Conservation (phyloP, 345 rosid genomes). For the Sonneratia caseolaris region DNA sequence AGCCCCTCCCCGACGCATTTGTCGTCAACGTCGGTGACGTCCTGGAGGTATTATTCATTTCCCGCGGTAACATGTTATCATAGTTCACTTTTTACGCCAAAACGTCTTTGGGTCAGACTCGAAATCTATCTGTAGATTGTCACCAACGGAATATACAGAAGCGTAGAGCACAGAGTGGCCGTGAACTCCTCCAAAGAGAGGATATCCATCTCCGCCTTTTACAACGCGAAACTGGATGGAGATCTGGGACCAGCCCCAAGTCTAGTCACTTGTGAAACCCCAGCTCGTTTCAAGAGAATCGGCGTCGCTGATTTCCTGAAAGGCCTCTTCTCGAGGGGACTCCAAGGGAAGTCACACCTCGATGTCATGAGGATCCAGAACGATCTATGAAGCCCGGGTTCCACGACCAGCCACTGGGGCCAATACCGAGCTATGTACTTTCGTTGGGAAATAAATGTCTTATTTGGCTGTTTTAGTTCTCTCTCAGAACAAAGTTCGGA, state of each 20-base stretch:
- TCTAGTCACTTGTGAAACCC: not conserved
- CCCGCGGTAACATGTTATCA: too few relatives aligned
- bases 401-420: too few relatives aligned
- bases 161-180: not conserved
- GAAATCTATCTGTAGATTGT: not conserved
- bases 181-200: not conserved
- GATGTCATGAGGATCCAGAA: not conserved
- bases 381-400: not conserved
- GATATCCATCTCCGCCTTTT: not conserved
- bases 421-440: too few relatives aligned
- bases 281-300: not conserved
- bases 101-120: too few relatives aligned
- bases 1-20: conserved; percentile 14
- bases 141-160: not conserved
- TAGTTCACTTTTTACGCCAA: too few relatives aligned
- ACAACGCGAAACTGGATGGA: not conserved
- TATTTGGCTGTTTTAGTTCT: too few relatives aligned
- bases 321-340: not conserved
- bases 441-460: too few relatives aligned
- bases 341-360: not conserved
- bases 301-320: not conserved
- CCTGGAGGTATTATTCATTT: conserved; percentile 6
- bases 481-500: too few relatives aligned
- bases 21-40: conserved; percentile 12
- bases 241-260: not conserved